Evolutionary conservation across 257 asterid genomes (phyloP).

Genomic region (Rubia yunnanensis): DNA sequence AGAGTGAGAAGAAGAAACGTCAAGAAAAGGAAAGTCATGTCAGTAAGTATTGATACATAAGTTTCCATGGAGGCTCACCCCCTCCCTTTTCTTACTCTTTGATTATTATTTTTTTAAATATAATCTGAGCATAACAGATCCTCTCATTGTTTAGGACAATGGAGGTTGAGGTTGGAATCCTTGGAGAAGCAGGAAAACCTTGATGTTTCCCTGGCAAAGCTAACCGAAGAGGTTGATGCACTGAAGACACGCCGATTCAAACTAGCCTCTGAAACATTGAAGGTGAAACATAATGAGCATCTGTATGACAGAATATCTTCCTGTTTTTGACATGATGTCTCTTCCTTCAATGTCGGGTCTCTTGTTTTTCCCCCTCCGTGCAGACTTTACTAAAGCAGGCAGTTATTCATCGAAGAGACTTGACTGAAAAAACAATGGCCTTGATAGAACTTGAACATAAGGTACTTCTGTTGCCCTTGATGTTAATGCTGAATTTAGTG

Average conservation of each 20-base stretch:
- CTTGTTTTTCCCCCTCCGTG: conserved; percentile 14
- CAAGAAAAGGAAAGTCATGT: conserved; percentile 45
- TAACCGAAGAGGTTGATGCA: conserved; percentile 41
- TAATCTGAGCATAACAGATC: neutral
- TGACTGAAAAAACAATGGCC: conserved; percentile 56
- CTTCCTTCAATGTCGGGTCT: conserved; percentile 2
- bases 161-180: conserved; percentile 40
- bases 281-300: conserved; percentile 41
- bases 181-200: conserved; percentile 56
- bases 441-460: conserved; percentile 60
- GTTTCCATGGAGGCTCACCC: neutral
- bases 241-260: conserved; percentile 50
- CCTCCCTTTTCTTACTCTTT: neutral
- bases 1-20: conserved; percentile 38
- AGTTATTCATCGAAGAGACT: conserved; percentile 54
- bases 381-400: conserved; percentile 70
- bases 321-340: conserved; percentile 4
- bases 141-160: conserved; percentile 37
- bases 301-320: neutral
- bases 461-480: conserved; percentile 32
- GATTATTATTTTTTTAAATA: no score
- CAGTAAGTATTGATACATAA: conserved; percentile 44
- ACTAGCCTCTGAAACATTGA: conserved; percentile 39
- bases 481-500: conserved; percentile 8
- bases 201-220: conserved; percentile 41